Conservation (phyloP, 805 yeast species). For the Priceomyces melissophilus region DNA sequence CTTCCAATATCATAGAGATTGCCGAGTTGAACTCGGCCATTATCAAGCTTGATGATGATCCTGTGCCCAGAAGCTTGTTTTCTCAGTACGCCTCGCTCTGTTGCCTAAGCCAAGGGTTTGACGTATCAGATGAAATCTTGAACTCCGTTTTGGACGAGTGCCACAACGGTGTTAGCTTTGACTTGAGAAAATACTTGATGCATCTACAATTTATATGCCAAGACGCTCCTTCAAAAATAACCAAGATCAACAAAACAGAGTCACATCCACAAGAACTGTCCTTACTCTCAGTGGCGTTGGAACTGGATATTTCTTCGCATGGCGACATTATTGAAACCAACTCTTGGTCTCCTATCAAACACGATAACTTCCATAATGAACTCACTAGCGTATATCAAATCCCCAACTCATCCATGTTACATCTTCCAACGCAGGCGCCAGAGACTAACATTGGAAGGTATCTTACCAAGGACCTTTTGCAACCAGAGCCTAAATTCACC, state of each 20-base stretch:
- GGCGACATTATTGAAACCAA: constrained; percentile 27
- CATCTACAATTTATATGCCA: constrained; percentile 42
- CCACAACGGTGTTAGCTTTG: constrained; percentile 23
- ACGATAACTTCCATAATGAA: constrained; percentile 29
- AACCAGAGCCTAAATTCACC: constrained; percentile 5
- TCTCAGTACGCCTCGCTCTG: constrained; percentile 41
- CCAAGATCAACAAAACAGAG: too few species aligned
- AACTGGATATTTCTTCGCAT: constrained; percentile 23
- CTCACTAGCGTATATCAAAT: constrained; percentile 31
- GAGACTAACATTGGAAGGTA: constrained; percentile 34
- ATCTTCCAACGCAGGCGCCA: constrained; percentile 30
- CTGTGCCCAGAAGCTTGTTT: constrained; percentile 14
- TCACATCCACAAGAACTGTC: too few species aligned
- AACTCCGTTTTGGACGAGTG: constrained; percentile 19
- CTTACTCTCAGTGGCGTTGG: constrained; percentile 4
- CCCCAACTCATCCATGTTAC: constrained; percentile 27
- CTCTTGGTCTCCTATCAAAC: constrained; percentile 23
- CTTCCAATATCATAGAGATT: constrained; percentile 43
- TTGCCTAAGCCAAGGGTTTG: constrained; percentile 31
- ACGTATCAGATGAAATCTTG: constrained; percentile 28
- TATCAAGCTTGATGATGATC: constrained; percentile 25
- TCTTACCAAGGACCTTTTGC: constrained; percentile 6
- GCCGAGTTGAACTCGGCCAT: constrained; percentile 42
- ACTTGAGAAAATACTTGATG: constrained; percentile 47
- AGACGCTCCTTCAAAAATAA: not conserved